phyloP scores from a whole-genome alignment of 2,329 filamentous ascomycete genomes.

The Cordyceps militaris region DNA sequence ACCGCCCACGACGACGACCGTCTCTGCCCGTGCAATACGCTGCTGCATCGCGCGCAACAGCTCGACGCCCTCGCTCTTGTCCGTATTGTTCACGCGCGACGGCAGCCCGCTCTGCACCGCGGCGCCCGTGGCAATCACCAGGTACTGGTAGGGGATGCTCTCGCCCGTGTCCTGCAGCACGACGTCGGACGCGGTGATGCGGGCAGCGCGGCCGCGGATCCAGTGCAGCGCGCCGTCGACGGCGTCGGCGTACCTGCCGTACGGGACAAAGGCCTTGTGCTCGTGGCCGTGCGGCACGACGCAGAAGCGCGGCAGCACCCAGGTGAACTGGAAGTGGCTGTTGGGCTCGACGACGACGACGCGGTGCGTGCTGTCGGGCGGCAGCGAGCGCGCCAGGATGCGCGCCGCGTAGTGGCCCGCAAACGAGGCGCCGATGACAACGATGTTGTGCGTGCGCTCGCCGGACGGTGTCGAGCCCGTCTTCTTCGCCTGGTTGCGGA shows the following conservation, averaged over 20 bases:
- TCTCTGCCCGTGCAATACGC: conserved; percentile 34
- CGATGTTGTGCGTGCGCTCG: conserved; percentile 36
- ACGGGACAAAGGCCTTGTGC: conserved; percentile 54
- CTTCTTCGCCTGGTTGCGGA: conserved; percentile 11
- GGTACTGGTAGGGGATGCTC: conserved; percentile 44
- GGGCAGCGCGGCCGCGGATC: conserved; percentile 35
- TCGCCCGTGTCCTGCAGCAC: conserved; percentile 33
- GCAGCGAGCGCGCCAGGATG: conserved; percentile 41
- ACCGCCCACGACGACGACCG: conserved; percentile 47
- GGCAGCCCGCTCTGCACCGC: conserved; percentile 38
- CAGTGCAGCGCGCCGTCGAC: conserved; percentile 30
- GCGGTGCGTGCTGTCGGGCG: conserved; percentile 38
- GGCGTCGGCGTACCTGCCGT: conserved; percentile 34
- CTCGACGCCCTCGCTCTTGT: conserved; percentile 35
- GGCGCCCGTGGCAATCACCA: conserved; percentile 52
- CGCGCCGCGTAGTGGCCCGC: conserved; percentile 44
- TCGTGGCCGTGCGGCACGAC: conserved; percentile 46
- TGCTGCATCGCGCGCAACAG: conserved; percentile 40
- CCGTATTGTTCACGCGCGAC: conserved; percentile 37
- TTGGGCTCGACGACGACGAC: conserved; percentile 53
- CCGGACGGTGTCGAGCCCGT: conserved; percentile 14
- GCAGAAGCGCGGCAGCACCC: conserved; percentile 51
- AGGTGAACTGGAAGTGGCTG: conserved; percentile 55
- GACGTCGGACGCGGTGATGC: conserved; percentile 32
- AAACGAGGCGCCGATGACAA: conserved; percentile 52